phyloP scores from a whole-genome alignment of 148 eudicot genomes.

The Rheum nobile region DNA sequence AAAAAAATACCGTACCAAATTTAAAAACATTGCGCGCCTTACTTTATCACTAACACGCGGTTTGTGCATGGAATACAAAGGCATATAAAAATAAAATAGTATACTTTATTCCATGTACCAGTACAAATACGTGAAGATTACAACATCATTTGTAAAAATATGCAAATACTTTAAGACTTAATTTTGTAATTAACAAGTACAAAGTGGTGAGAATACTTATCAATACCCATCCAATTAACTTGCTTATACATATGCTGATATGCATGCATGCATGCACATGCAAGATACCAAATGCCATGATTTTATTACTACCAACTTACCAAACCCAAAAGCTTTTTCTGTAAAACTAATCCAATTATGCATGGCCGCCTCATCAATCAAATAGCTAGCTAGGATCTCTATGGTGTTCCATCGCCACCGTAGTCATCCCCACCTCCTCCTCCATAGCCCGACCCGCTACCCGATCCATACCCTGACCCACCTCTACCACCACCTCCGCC shows the following conservation, averaged over 20 bases:
- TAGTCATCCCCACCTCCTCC: slow-evolving; percentile 7
- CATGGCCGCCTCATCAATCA: background rate
- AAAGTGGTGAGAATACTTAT: background rate
- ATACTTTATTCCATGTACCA: background rate
- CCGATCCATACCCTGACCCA: slow-evolving; percentile 14
- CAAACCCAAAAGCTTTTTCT: background rate
- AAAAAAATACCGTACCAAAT: too few relatives aligned
- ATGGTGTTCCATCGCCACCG: slow-evolving; percentile 18
- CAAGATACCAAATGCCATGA: background rate
- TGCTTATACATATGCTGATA: too few relatives aligned
- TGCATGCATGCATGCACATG: background rate
- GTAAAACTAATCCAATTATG: slow-evolving; percentile 1
- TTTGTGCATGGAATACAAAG: background rate
- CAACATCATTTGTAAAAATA: background rate
- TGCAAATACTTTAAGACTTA: background rate
- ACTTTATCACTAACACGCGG: too few relatives aligned
- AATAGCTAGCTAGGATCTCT: background rate
- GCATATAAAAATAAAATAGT: background rate
- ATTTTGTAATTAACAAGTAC: background rate
- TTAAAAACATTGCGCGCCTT: too few relatives aligned
- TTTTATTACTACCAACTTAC: background rate
- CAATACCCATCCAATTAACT: background rate
- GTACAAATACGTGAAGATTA: background rate
- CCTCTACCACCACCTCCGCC: slow-evolving; percentile 8
- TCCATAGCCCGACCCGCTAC: slow-evolving; percentile 10